Evolutionary conservation across 192 early-diverging fungal genomes (phyloP).

Genomic region (Coemansia sp.): DNA sequence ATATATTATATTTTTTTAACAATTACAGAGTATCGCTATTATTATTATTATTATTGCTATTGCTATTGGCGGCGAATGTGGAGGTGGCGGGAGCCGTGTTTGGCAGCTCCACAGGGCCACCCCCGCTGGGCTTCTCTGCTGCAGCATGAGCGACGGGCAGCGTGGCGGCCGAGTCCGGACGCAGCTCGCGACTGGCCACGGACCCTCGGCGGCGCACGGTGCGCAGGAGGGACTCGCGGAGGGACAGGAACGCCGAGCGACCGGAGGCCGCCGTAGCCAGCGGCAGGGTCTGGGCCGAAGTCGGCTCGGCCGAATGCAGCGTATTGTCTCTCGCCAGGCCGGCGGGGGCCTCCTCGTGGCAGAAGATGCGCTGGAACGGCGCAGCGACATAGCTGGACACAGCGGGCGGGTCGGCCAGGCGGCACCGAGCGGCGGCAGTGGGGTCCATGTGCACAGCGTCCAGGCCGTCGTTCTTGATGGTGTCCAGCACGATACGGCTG

Average conservation of each 20-base stretch:
- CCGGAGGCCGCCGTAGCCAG: not conserved
- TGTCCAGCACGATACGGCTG: slow-evolving; percentile 60
- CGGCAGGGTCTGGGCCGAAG: not conserved
- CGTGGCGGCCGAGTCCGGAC: not conserved
- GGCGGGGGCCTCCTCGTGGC: not conserved
- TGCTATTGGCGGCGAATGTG: too few relatives aligned
- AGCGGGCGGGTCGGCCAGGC: slow-evolving; percentile 6
- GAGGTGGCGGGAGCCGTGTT: not conserved
- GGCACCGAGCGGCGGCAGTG: slow-evolving; percentile 33
- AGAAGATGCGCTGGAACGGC: slow-evolving; percentile 51
- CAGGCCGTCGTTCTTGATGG: slow-evolving; percentile 48
- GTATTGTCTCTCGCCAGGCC: not conserved
- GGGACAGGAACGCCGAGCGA: slow-evolving; percentile 3
- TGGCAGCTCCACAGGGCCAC: not conserved
- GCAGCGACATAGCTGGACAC: slow-evolving; percentile 44
- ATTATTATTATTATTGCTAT: not conserved
- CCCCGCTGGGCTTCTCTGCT: not conserved
- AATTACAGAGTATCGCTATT: not conserved
- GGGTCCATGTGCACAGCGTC: slow-evolving; percentile 54
- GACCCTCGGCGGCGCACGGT: not conserved
- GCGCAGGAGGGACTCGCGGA: slow-evolving; percentile 7
- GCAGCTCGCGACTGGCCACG: not conserved
- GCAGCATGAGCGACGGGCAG: not conserved
- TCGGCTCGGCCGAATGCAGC: not conserved
- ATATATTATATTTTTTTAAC: not conserved